Evolutionary conservation across 2,329 filamentous ascomycete genomes (phyloP).

Genomic region (Epichloe gansuensis): DNA sequence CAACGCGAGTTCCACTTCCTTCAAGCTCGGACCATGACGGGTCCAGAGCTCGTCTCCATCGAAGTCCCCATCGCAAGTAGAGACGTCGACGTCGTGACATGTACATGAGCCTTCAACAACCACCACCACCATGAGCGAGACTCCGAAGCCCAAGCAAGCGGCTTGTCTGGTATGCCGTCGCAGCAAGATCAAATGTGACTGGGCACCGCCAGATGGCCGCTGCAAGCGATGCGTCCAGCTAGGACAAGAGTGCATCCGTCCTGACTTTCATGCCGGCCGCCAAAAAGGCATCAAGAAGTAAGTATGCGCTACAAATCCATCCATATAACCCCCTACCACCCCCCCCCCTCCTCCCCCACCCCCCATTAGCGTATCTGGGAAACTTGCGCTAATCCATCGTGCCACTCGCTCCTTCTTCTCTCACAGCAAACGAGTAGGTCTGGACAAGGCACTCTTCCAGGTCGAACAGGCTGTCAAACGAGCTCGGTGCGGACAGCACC

Average conservation of each 20-base stretch:
- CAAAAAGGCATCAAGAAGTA: slow-evolving; percentile 70
- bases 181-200: slow-evolving; percentile 57
- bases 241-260: slow-evolving; percentile 50
- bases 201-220: slow-evolving; percentile 33
- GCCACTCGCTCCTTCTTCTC: neutral
- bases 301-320: slow-evolving; percentile 31
- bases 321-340: too few relatives aligned
- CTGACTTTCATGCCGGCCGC: slow-evolving; percentile 59
- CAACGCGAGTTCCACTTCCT: too few relatives aligned
- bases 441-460: slow-evolving; percentile 62
- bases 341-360: too few relatives aligned
- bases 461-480: slow-evolving; percentile 57
- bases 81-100: neutral
- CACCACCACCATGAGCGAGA: slow-evolving; percentile 6
- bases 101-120: neutral
- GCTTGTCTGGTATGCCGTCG: slow-evolving; percentile 52
- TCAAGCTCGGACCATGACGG: too few relatives aligned
- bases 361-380: too few relatives aligned
- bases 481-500: slow-evolving; percentile 30
- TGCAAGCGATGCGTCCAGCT: slow-evolving; percentile 51
- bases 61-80: too few relatives aligned
- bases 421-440: slow-evolving; percentile 54
- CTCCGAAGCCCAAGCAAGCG: slow-evolving; percentile 26
- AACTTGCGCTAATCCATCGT: neutral
- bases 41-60: too few relatives aligned